phyloP scores from a whole-genome alignment of 176 grass and related monocot species.

The Luzula sylvatica region DNA sequence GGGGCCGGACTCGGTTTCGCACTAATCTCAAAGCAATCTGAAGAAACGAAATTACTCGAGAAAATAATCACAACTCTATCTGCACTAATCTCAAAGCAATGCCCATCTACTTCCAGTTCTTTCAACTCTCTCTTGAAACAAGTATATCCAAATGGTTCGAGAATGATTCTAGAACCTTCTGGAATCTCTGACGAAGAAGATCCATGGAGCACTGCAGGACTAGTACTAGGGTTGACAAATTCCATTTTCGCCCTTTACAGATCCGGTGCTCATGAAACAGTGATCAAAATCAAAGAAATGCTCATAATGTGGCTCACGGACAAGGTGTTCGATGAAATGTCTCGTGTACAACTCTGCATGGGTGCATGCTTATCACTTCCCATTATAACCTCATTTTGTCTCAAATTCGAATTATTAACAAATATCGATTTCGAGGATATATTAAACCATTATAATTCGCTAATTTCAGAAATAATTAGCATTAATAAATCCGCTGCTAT shows the following conservation, averaged over 20 bases:
- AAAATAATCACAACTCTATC: constrained; percentile 42
- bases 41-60: constrained; percentile 41
- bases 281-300: constrained; percentile 68
- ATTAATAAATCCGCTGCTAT: constrained; percentile 55
- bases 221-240: constrained; percentile 63
- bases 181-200: constrained; percentile 57
- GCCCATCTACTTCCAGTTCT: constrained; percentile 45
- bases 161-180: constrained; percentile 36
- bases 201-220: constrained; percentile 71
- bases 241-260: constrained; percentile 62
- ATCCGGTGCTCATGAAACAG: constrained; percentile 48
- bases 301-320: constrained; percentile 67
- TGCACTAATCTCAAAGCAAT: constrained; percentile 36
- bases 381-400: constrained; percentile 62
- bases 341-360: constrained; percentile 45
- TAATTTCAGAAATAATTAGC: constrained; percentile 53
- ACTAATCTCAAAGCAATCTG: constrained; percentile 57
- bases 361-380: constrained; percentile 77
- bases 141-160: constrained; percentile 24
- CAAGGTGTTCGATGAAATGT: constrained; percentile 38
- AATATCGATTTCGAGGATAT: constrained; percentile 59
- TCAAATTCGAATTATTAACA: constrained; percentile 58
- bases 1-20: constrained; percentile 62
- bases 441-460: constrained; percentile 47
- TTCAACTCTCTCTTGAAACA: constrained; percentile 37